Base-by-base conservation (phyloP, 257 asterid species). In the Nicotiana paniculata region DNA sequence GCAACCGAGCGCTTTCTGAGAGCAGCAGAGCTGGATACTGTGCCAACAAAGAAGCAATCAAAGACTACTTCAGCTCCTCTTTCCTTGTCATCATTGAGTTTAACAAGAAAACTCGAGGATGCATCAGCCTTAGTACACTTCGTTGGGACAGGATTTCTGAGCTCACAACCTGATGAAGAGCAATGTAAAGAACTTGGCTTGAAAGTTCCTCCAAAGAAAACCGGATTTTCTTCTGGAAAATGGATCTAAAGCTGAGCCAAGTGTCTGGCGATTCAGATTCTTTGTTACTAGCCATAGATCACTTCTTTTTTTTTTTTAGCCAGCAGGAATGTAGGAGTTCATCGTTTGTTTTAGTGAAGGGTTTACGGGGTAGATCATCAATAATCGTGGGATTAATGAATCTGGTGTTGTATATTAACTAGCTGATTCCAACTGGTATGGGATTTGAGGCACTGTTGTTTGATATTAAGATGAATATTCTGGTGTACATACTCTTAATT, bases 1-100 rank as follows among this genome's bases (percentile, higher is more conserved):
- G 99, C 99, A 33, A 96, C 98, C 6, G 91, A 92, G 26, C 88
- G 99, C 77, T 96, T 96, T 89, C 87, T 96, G 35, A 80, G 87
- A 79, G 88, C 86, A 85, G 97, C 98, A 15, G 84, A 96, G 83
- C 92, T 96, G 54, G 90, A 91, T 8, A 81, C 59, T 9, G 21
- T 83, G 12, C 88, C 91, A 18, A 67, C 18, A 43, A 90, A 86
- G 86, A 93, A 87, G 84, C 64, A 87, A 74, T 74, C 79, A 7
- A 91, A 85, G 83, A 78, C 82, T 16, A 81, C 95, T 79, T 91
- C 98, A 9, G 91, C 87, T 66, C 81, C 87, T 37, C 88, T 88
- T 84, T 81, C 88, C 86, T 92, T 98, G 26, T 77, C 95, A 1
- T 92, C 98, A 72, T 83, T 96, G 79, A 92, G 85, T 86, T 35